phyloP scores from a whole-genome alignment of 1,284 basidiomycete genomes.

The Agroathelia rolfsii region DNA sequence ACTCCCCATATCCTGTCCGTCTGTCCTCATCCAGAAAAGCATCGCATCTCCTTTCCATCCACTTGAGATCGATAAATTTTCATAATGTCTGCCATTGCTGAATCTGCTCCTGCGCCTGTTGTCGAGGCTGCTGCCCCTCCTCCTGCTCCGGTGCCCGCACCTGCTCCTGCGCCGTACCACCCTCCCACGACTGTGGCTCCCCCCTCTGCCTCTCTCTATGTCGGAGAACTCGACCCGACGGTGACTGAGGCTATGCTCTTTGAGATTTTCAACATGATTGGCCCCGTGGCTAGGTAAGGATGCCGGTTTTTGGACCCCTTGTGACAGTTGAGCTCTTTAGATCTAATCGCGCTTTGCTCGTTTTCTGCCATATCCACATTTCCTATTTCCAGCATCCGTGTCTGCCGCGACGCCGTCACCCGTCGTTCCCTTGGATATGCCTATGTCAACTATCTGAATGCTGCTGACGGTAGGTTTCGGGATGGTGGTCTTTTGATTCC shows the following conservation, averaged over 20 bases:
- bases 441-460: conserved; percentile 98
- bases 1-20: too few relatives aligned
- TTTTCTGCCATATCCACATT: too few relatives aligned
- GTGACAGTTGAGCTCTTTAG: conserved; percentile 4
- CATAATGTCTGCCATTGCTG: conserved; percentile 27
- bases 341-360: too few relatives aligned
- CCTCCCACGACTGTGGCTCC: conserved; percentile 47
- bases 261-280: conserved; percentile 99
- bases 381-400: conserved; percentile 91
- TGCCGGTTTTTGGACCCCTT: conserved; percentile 19
- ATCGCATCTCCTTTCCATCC: conserved; percentile 54
- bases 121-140: conserved; percentile 31
- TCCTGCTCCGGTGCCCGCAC: conserved; percentile 33
- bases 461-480: conserved; percentile 74
- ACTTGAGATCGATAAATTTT: too few relatives aligned
- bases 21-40: conserved; percentile 23
- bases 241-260: conserved; percentile 99
- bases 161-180: conserved; percentile 43
- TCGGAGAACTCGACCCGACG: conserved; percentile 95
- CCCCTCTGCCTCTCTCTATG: conserved; percentile 92
- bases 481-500: conserved; percentile 3
- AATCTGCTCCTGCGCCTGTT: conserved; percentile 22
- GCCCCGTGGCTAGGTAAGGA: conserved; percentile 94
- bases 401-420: conserved; percentile 99
- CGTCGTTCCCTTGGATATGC: conserved; percentile 99